phyloP scores from a whole-genome alignment of 2,329 filamentous ascomycete species.

The Chaetothyriales sp. region DNA sequence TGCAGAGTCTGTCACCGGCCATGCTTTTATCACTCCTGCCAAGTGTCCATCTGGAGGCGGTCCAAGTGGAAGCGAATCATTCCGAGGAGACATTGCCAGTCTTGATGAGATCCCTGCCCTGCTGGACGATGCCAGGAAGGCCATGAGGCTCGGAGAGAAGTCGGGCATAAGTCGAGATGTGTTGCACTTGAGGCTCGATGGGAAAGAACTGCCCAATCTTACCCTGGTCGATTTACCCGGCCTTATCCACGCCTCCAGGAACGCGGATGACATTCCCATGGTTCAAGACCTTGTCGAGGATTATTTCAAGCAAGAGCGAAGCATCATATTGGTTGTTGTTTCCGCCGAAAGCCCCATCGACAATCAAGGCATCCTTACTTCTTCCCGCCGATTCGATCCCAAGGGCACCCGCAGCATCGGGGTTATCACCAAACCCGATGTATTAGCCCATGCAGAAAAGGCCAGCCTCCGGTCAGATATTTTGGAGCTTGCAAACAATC shows the following conservation, averaged over 20 bases:
- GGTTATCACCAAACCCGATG: constrained; percentile 34
- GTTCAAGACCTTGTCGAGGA: constrained; percentile 33
- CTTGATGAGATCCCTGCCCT: constrained; percentile 16
- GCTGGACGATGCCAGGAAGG: constrained; percentile 18
- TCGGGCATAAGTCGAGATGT: constrained; percentile 25
- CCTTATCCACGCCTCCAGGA: constrained; percentile 34
- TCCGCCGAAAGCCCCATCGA: constrained; percentile 29
- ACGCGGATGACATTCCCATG: constrained; percentile 22
- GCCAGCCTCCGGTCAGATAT: constrained; percentile 7
- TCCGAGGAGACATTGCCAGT: constrained; percentile 13
- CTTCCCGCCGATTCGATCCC: constrained; percentile 23
- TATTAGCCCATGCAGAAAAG: constrained; percentile 20
- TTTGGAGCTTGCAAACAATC: constrained; percentile 22
- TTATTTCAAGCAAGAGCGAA: constrained; percentile 30
- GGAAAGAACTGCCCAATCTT: constrained; percentile 28
- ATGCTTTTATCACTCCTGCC: constrained; percentile 18
- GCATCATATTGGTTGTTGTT: constrained; percentile 36
- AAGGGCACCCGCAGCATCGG: constrained; percentile 27
- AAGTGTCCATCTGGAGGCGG: constrained; percentile 12
- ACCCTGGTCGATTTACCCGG: constrained; percentile 46
- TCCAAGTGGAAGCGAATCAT: constrained; percentile 12
- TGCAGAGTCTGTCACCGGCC: constrained; percentile 9
- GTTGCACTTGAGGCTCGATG: constrained; percentile 18
- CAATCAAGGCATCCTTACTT: constrained; percentile 27
- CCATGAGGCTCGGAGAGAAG: constrained; percentile 16